Conservation (phyloP, 2,329 filamentous ascomycete species). For the Phaeosphaeria sp. region DNA sequence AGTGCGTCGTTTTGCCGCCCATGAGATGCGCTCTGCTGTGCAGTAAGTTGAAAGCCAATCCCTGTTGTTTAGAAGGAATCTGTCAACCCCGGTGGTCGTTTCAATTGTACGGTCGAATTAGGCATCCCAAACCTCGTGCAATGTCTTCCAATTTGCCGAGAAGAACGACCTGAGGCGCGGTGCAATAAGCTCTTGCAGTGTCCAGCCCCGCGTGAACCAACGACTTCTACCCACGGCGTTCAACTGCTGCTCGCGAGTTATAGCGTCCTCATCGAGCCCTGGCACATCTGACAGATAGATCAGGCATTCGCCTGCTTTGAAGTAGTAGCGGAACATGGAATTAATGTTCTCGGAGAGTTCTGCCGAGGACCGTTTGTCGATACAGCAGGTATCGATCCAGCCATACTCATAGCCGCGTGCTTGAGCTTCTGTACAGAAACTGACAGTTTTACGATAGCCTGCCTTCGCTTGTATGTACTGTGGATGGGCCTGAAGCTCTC, state of each 20-base stretch:
- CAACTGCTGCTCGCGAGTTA: background rate
- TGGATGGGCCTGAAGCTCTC: background rate
- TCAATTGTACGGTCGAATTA: background rate
- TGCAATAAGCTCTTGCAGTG: background rate
- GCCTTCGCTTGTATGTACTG: background rate
- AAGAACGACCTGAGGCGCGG: slow-evolving; percentile 8
- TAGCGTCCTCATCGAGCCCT: background rate
- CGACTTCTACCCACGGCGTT: slow-evolving; percentile 1
- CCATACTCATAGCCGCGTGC: slow-evolving; percentile 10
- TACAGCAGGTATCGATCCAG: slow-evolving; percentile 11
- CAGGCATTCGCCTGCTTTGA: slow-evolving; percentile 12
- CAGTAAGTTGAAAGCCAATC: slow-evolving; percentile 10
- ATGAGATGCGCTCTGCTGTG: slow-evolving; percentile 19
- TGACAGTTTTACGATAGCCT: slow-evolving; percentile 3
- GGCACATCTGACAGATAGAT: slow-evolving; percentile 15
- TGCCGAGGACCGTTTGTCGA: background rate
- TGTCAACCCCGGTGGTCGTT: background rate
- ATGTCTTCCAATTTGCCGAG: background rate
- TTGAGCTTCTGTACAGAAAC: slow-evolving; percentile 5
- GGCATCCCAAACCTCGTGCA: background rate
- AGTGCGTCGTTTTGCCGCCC: slow-evolving; percentile 23
- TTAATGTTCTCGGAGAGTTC: slow-evolving; percentile 5
- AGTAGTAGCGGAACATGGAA: slow-evolving; percentile 16
- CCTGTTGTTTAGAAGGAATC: background rate
- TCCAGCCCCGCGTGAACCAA: background rate